Conservation (phyloP, 768 basidiomycete species). For the Russula brevipes region DNA sequence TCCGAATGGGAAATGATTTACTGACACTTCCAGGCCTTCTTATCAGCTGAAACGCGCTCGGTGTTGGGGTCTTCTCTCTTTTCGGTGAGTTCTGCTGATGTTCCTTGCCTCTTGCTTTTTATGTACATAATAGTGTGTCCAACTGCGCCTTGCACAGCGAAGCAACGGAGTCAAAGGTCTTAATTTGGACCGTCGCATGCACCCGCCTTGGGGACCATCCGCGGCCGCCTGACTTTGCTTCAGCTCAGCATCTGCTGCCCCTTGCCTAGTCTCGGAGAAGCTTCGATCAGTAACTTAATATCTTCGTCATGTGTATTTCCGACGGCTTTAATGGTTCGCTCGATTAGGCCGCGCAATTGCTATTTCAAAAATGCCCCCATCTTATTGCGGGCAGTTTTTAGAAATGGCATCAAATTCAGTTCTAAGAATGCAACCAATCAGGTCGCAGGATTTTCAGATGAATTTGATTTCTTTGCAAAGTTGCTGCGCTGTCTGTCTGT, state of each 20-base stretch:
- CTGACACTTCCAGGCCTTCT: slow-evolving; percentile 1
- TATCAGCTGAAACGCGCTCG: not conserved
- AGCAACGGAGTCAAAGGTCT: not conserved
- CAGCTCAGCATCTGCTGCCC: not conserved
- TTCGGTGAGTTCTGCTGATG: not conserved
- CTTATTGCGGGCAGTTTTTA: no score
- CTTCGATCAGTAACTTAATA: not conserved
- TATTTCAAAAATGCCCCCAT: not conserved
- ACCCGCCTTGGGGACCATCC: not conserved
- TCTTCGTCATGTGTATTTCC: not conserved
- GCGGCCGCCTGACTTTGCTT: not conserved
- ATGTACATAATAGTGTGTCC: not conserved
- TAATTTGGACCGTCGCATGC: not conserved
- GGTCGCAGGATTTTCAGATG: no score
- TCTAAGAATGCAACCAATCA: no score
- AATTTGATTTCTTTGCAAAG: no score
- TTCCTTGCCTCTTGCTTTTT: not conserved
- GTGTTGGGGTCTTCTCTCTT: not conserved
- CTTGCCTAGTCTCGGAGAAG: not conserved
- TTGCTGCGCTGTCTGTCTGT: no score
- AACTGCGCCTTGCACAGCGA: not conserved
- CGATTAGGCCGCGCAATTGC: not conserved
- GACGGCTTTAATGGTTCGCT: not conserved
- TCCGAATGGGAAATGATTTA: not conserved
- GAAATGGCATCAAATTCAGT: no score